These are phyloP conservation scores for Podospora anserina DNA, from an alignment of 495 filamentous ascomycete genomes.

Conservation along the genomic window DNA sequence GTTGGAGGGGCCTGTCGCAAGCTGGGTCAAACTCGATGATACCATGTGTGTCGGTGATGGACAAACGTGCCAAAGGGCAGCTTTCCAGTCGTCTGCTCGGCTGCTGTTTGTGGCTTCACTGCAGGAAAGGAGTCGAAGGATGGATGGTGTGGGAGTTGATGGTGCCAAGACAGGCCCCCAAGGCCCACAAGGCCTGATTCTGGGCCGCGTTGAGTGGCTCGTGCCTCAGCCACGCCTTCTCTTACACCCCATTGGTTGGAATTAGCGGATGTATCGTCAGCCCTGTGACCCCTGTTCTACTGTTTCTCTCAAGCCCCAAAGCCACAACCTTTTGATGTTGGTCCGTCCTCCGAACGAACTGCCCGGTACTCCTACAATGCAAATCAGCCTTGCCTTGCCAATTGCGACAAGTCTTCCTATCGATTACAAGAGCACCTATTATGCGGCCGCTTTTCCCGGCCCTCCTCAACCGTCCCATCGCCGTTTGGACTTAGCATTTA, in stretches of 20 bases:
- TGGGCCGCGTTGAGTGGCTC: slow-evolving; percentile 11
- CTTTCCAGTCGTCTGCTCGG: neutral
- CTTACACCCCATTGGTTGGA: slow-evolving; percentile 1
- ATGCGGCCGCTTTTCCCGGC: slow-evolving; percentile 20
- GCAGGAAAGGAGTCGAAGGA: neutral
- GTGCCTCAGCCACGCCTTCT: slow-evolving; percentile 8
- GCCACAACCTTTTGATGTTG: neutral
- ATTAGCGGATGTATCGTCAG: neutral
- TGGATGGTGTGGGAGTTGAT: neutral
- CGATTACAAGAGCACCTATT: slow-evolving; percentile 10
- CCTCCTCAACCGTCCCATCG: neutral
- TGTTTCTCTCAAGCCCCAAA: neutral
- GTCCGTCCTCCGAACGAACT: neutral
- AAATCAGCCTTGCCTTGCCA: slow-evolving; percentile 15
- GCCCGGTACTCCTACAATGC: neutral
- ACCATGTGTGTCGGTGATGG: neutral
- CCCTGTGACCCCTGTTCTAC: slow-evolving; percentile 4
- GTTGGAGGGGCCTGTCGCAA: neutral
- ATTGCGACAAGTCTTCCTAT: slow-evolving; percentile 3
- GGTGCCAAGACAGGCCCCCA: neutral
- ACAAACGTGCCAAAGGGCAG: neutral
- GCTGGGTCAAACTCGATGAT: neutral
- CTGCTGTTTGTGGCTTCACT: slow-evolving; percentile 1
- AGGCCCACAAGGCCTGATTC: slow-evolving; percentile 10
- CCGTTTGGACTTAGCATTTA: neutral